Conservation (phyloP, 108 stramenopile genomes). For the Ochromonas danica region DNA sequence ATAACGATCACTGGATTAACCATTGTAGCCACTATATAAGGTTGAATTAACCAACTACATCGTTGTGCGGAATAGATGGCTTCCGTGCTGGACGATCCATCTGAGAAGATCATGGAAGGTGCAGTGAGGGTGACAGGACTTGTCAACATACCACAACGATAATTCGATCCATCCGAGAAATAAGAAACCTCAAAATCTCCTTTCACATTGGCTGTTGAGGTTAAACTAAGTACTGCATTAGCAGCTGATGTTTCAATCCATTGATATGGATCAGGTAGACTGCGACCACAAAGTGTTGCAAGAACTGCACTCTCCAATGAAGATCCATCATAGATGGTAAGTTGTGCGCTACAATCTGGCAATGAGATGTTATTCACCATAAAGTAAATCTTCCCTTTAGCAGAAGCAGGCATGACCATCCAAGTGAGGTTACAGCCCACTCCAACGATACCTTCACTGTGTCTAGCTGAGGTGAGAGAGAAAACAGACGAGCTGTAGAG, state of each 20-base stretch:
- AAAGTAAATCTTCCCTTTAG: no score
- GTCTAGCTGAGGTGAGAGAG: no score
- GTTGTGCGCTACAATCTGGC: no score
- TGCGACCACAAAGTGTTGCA: neutral
- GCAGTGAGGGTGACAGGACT: slow-evolving; percentile 32
- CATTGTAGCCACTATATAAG: neutral
- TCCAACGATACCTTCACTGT: no score
- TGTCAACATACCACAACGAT: slow-evolving; percentile 26
- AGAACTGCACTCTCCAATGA: neutral
- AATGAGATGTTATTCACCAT: no score
- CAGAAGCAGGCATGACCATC: no score
- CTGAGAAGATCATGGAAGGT: slow-evolving; percentile 26
- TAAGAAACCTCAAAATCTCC: slow-evolving; percentile 26
- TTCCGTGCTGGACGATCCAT: neutral
- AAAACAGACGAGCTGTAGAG: neutral
- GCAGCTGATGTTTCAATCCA: no score
- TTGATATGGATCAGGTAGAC: no score
- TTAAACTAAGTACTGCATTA: no score
- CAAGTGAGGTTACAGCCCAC: no score
- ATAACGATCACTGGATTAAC: neutral
- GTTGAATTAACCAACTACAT: neutral
- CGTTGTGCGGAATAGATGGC: neutral
- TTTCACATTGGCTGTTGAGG: no score
- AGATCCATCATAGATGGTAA: no score
- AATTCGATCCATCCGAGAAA: slow-evolving; percentile 28